Percentiles rank a stretch among this genome's conserved stretches.
These are phyloP conservation scores for Ascocoryne sarcoides DNA, from an alignment of 2,329 filamentous ascomycete genomes.

Conservation along the genomic window DNA sequence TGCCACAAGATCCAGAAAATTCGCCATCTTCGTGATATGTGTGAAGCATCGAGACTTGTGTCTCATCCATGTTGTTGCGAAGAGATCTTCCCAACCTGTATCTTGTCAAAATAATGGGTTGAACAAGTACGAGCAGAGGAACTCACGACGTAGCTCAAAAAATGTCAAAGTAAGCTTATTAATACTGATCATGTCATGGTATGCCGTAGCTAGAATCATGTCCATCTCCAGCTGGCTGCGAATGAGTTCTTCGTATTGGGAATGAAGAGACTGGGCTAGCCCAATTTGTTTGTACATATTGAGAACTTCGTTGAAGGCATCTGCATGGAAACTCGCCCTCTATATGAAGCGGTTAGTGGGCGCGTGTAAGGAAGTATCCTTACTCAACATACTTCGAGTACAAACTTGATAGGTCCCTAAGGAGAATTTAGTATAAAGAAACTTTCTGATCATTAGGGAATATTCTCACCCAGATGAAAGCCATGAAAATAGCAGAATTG, in stretches of 20 bases:
- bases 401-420: conserved; percentile 29
- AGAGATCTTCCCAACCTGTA: conserved; percentile 26
- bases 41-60: conserved; percentile 1
- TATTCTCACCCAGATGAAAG: conserved; percentile 24
- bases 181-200: conserved; percentile 32
- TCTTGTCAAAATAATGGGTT: background rate
- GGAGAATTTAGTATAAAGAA: background rate
- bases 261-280: conserved; percentile 29
- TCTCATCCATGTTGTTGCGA: conserved; percentile 28
- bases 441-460: background rate
- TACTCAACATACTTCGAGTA: conserved; percentile 21
- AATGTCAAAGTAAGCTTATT: conserved; percentile 27
- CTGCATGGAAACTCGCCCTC: conserved; percentile 18
- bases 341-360: conserved; percentile 16
- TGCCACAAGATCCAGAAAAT: background rate
- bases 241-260: conserved; percentile 27
- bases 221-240: conserved; percentile 23
- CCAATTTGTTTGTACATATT: conserved; percentile 32
- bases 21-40: conserved; percentile 1
- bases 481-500: conserved; percentile 26
- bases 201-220: conserved; percentile 27
- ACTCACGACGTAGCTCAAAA: conserved; percentile 20
- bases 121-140: conserved; percentile 1
- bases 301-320: conserved; percentile 30
- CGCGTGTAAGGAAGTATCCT: background rate